These are phyloP conservation scores for Saturnispora halmiae DNA, from an alignment of 805 yeast genomes.

Conservation along the genomic window DNA sequence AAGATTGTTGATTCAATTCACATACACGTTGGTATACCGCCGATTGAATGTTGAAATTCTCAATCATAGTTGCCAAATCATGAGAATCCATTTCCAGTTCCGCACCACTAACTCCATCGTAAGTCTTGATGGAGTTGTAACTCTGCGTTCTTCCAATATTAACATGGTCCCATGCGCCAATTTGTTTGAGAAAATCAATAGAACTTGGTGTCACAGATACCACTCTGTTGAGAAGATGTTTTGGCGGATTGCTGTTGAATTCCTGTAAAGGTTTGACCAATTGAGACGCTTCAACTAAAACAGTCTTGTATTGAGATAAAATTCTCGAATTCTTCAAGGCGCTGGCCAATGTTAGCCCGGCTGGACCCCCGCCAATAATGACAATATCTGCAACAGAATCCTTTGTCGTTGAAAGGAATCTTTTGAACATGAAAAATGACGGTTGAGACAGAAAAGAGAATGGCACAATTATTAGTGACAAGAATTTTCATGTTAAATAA, in stretches of 20 bases:
- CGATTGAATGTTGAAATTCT: slow-evolving; percentile 75
- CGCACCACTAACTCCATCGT: slow-evolving; percentile 73
- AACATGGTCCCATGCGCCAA: slow-evolving; percentile 71
- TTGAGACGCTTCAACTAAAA: slow-evolving; percentile 66
- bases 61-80: slow-evolving; percentile 76
- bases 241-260: slow-evolving; percentile 39
- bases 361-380: slow-evolving; percentile 96
- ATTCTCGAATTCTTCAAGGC: slow-evolving; percentile 64
- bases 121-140: slow-evolving; percentile 75
- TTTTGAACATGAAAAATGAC: too few species aligned
- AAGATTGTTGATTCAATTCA: slow-evolving; percentile 29
- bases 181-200: slow-evolving; percentile 50
- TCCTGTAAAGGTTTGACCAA: slow-evolving; percentile 38
- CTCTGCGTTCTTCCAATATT: slow-evolving; percentile 62
- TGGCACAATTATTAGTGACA: too few species aligned
- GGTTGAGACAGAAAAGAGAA: too few species aligned
- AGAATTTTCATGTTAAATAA: too few species aligned
- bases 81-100: slow-evolving; percentile 62
- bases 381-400: slow-evolving; percentile 49
- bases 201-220: slow-evolving; percentile 81
- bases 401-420: slow-evolving; percentile 21
- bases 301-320: slow-evolving; percentile 50
- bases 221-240: slow-evolving; percentile 64
- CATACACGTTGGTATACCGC: slow-evolving; percentile 49
- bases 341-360: slow-evolving; percentile 80